Conservation (phyloP, 176 grass and related monocot genomes). For the Eragrostis nindensis region DNA sequence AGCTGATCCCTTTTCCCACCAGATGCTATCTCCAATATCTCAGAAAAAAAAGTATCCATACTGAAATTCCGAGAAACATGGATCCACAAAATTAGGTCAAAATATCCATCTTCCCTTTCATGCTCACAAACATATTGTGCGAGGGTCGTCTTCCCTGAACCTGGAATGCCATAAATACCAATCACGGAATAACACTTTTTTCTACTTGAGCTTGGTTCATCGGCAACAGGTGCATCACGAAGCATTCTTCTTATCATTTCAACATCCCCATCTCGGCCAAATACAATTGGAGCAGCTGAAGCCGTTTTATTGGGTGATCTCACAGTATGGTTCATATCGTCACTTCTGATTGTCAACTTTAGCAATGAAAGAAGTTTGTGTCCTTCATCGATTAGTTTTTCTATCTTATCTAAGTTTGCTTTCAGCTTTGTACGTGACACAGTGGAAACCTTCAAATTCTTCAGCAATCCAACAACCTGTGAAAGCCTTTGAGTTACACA, state of each 20-base stretch:
- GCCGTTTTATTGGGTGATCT: neutral
- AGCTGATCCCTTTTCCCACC: neutral
- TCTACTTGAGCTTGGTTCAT: neutral
- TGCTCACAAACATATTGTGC: slow-evolving; percentile 37
- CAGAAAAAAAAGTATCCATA: neutral
- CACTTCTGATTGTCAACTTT: neutral
- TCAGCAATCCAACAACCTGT: neutral
- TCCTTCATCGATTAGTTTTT: slow-evolving; percentile 34
- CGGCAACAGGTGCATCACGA: neutral
- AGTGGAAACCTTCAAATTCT: neutral
- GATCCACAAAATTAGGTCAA: slow-evolving; percentile 32
- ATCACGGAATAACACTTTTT: slow-evolving; percentile 26
- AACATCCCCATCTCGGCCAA: slow-evolving; percentile 28
- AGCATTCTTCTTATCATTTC: slow-evolving; percentile 35
- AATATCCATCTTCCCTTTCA: slow-evolving; percentile 7
- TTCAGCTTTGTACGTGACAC: slow-evolving; percentile 4
- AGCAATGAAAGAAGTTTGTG: neutral
- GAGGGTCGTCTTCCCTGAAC: slow-evolving; percentile 30
- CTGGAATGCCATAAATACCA: slow-evolving; percentile 34
- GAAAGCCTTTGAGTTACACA: neutral
- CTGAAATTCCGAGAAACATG: slow-evolving; percentile 30
- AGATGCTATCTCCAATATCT: slow-evolving; percentile 18
- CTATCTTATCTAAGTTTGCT: slow-evolving; percentile 5
- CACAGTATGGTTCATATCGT: no score
- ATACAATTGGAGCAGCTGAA: neutral